A percentile compares a stretch with the other conserved stretches of the same genome.
Evolutionary conservation across 2,329 filamentous ascomycete species (phyloP).

Genomic region (Calonectria hongkongensis): DNA sequence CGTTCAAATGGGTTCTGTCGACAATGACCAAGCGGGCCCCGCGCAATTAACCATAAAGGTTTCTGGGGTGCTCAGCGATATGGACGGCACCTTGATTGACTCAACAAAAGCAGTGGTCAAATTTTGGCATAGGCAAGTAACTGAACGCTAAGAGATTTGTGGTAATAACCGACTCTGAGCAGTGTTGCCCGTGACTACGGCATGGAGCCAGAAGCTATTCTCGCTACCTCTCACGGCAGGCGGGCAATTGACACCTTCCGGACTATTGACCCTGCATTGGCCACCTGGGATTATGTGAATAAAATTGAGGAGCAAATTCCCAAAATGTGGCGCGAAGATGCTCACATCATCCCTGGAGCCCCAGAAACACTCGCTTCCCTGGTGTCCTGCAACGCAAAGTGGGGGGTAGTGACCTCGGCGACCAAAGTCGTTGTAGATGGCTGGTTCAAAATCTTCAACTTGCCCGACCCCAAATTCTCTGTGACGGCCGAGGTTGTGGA

Average conservation of each 20-base stretch:
- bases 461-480: background rate
- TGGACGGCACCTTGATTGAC: conserved; percentile 10
- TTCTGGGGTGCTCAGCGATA: conserved; percentile 2
- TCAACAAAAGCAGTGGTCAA: conserved; percentile 19
- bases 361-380: conserved; percentile 1
- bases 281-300: conserved; percentile 6
- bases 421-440: conserved; percentile 14
- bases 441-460: conserved; percentile 12
- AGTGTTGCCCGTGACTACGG: conserved; percentile 5
- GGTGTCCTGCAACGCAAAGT: conserved; percentile 5
- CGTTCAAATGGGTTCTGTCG: conserved; percentile 6
- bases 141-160: too few relatives aligned
- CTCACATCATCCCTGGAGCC: conserved; percentile 13
- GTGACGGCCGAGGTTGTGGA: conserved; percentile 9
- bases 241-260: conserved; percentile 14
- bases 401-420: conserved; percentile 7
- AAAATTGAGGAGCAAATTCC: conserved; percentile 19
- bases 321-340: conserved; percentile 11
- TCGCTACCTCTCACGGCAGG: conserved; percentile 11
- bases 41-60: conserved; percentile 9
- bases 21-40: background rate
- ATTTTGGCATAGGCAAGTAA: conserved; percentile 9
- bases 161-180: background rate
- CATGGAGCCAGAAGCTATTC: background rate
- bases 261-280: conserved; percentile 8